These are phyloP conservation scores for Brettanomyces nanus DNA, from an alignment of 805 yeast genomes.

Conservation along the genomic window DNA sequence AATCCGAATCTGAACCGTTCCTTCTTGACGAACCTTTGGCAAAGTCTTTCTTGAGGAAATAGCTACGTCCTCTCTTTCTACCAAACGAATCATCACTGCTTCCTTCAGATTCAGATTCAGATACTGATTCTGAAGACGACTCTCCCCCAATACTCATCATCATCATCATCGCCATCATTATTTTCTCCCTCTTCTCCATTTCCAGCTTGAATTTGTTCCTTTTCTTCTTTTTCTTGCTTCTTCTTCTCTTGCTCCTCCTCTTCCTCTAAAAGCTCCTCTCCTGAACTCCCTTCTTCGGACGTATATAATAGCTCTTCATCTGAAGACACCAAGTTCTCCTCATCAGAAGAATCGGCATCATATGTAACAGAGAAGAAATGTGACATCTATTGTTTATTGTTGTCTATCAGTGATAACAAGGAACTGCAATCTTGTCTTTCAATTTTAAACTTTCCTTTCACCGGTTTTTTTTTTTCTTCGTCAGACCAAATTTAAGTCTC, in stretches of 20 bases:
- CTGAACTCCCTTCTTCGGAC: conserved; percentile 7
- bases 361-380: conserved; percentile 73
- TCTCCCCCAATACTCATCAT: conserved; percentile 32
- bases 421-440: not conserved
- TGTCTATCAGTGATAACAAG: not conserved
- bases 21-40: conserved; percentile 30
- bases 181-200: conserved; percentile 3
- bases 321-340: conserved; percentile 44
- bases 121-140: conserved; percentile 20
- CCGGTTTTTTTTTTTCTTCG: not conserved
- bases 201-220: too few species aligned
- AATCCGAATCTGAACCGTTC: conserved; percentile 23
- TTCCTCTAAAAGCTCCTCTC: conserved; percentile 22
- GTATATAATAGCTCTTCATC: conserved; percentile 50
- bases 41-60: conserved; percentile 44
- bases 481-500: not conserved
- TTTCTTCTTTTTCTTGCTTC: conserved; percentile 7
- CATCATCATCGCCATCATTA: conserved; percentile 34
- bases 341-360: conserved; percentile 46
- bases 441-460: not conserved
- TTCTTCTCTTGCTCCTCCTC: conserved; percentile 22
- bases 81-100: conserved; percentile 44
- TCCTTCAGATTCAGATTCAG: conserved; percentile 29
- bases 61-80: conserved; percentile 39
- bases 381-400: conserved; percentile 66